Percentiles rank a stretch among this genome's conserved stretches.
These are phyloP conservation scores for Nemania abortiva DNA, from an alignment of 2,329 filamentous ascomycete genomes.

Conservation along the genomic window DNA sequence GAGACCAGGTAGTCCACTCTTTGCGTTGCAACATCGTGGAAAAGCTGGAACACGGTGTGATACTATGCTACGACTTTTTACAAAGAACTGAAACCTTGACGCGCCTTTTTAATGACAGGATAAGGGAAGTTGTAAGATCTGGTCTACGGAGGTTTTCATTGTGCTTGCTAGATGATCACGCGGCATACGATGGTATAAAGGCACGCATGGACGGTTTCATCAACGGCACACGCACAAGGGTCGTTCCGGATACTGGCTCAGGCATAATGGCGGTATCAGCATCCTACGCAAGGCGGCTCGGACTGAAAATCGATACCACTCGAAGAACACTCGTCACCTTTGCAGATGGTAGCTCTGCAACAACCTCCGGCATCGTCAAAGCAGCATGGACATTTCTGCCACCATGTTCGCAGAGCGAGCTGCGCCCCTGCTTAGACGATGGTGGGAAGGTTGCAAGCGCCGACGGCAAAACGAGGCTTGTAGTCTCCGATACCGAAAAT, in stretches of 20 bases:
- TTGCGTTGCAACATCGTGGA: constrained; percentile 16
- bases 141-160: not conserved
- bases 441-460: too few relatives aligned
- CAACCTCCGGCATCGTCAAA: constrained; percentile 8
- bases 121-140: constrained; percentile 6
- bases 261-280: constrained; percentile 22
- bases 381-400: constrained; percentile 21
- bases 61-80: constrained; percentile 23
- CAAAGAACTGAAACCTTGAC: constrained; percentile 18
- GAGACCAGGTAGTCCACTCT: not conserved
- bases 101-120: constrained; percentile 7
- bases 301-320: constrained; percentile 10
- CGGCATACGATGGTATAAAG: not conserved
- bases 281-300: not conserved
- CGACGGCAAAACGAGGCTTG: not conserved
- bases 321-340: constrained; percentile 16
- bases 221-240: constrained; percentile 1
- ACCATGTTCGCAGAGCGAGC: too few relatives aligned
- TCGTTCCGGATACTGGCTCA: constrained; percentile 25
- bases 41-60: constrained; percentile 11
- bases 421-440: too few relatives aligned
- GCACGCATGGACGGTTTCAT: constrained; percentile 24
- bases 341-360: constrained; percentile 21
- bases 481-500: not conserved
- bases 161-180: not conserved